Evolutionary conservation across 805 yeast species (phyloP).

Genomic region (Saccharomycopsis fodiens): DNA sequence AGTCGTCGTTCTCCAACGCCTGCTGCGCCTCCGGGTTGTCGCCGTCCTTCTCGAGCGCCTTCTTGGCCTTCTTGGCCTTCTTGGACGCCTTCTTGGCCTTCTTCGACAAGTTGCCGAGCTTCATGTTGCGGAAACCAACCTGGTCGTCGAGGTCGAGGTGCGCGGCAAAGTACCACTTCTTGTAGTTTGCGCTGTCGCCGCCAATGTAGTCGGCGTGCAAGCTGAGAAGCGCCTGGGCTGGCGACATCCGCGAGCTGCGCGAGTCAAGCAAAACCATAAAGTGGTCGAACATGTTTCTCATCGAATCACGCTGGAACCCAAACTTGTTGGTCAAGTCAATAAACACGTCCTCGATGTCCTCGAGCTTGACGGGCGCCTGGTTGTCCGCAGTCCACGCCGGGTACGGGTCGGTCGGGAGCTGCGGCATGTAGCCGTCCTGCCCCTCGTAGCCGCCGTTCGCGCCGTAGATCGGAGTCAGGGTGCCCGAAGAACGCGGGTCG

Average conservation of each 20-base stretch:
- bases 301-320: constrained; percentile 88
- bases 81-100: constrained; percentile 77
- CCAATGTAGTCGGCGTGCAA: constrained; percentile 85
- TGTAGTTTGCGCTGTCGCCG: constrained; percentile 79
- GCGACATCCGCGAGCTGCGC: constrained; percentile 82
- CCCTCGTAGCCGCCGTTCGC: constrained; percentile 32
- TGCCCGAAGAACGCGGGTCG: constrained; percentile 81
- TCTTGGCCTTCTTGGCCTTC: constrained; percentile 69
- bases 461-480: constrained; percentile 90
- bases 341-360: constrained; percentile 80
- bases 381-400: constrained; percentile 99
- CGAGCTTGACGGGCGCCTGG: constrained; percentile 76
- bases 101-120: constrained; percentile 64
- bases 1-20: constrained; percentile 76
- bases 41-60: constrained; percentile 60
- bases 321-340: constrained; percentile 76
- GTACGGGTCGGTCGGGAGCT: constrained; percentile 84
- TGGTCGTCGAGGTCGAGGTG: constrained; percentile 82
- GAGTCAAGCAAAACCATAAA: constrained; percentile 81
- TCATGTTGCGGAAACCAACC: constrained; percentile 77
- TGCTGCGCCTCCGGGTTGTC: constrained; percentile 47
- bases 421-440: constrained; percentile 45
- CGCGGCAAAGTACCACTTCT: constrained; percentile 85
- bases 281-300: constrained; percentile 87
- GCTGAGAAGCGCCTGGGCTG: constrained; percentile 76